phyloP scores from a whole-genome alignment of 345 rosid genomes.

The Eucalyptus viminalis region DNA sequence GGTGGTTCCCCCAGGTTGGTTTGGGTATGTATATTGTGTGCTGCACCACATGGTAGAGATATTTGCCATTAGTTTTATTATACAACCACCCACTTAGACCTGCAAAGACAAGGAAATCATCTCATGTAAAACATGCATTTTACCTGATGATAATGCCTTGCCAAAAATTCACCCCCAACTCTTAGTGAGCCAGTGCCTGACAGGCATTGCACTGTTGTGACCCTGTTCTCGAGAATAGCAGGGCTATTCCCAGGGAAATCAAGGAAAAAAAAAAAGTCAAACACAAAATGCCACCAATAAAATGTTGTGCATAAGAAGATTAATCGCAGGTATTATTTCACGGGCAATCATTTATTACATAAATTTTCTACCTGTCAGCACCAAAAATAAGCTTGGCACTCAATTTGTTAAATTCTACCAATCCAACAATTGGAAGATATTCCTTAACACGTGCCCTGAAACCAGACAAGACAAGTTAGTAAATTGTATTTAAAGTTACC shows the following conservation, averaged over 20 bases:
- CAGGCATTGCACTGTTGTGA: slow-evolving; percentile 83
- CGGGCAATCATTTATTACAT: not conserved
- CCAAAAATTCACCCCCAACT: slow-evolving; percentile 94
- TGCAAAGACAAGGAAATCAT: not conserved
- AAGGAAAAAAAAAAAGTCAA: not conserved
- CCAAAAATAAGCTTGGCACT: slow-evolving; percentile 85
- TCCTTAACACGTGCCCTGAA: slow-evolving; percentile 62
- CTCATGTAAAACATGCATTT: not conserved
- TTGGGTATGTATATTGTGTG: slow-evolving; percentile 57
- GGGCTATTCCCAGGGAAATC: slow-evolving; percentile 37
- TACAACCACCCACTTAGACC: not conserved
- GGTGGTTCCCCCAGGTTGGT: slow-evolving; percentile 93
- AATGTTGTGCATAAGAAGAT: not conserved
- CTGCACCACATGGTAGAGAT: slow-evolving; percentile 13
- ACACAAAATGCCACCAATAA: not conserved
- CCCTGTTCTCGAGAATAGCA: slow-evolving; percentile 58
- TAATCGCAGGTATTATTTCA: not conserved
- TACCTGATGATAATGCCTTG: slow-evolving; percentile 68
- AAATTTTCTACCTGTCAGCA: slow-evolving; percentile 36
- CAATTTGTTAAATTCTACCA: slow-evolving; percentile 73
- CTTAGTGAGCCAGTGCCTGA: slow-evolving; percentile 96
- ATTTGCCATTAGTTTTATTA: not conserved
- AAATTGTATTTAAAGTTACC: not conserved
- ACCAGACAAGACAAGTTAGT: not conserved
- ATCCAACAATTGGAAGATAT: slow-evolving; percentile 79